Base-by-base conservation (phyloP, 805 yeast genomes). In the Ogataea nitratoaversa region DNA sequence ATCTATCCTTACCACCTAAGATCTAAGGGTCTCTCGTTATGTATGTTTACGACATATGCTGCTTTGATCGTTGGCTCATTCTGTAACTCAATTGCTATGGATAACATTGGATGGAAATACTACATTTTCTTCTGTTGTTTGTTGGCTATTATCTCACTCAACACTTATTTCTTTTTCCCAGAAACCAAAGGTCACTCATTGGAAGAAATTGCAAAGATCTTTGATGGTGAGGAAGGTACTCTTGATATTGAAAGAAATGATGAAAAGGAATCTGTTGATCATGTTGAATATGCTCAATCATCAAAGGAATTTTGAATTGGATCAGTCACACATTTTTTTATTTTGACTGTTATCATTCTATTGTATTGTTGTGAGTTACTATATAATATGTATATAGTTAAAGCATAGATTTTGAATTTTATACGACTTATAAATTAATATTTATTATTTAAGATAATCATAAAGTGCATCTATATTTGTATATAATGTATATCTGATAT, bases 1-100 rank as follows among this genome's bases (percentile, higher is more conserved):
- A 71, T 78, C n/a, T 79, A 74, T 57, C 78, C 78, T 28, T 63
- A 76, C 50, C 68, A 74, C 42, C 66, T 80, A 33, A 71, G 84
- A 60, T 71, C 83, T 13, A 66, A 76, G 45, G 85, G 86, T 46
- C 77, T 79, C 78, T 72, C 84, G 17, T 44, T 49, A 12, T 42
- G 43, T 29, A 27, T 44, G 30, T 34, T 49, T 19, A 46, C 42
- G 13, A 36, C 41, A 12, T 42, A 54, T 32, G 32, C 44, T 22
- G 46, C 50, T 11, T 36, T 46, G 36, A 34, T 58, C 22, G 42
- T 54, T 43, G 55, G 52, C 12, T 44, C 51, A 5, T 55, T 53
- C 35, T 50, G 52, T 38, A 56, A 53, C 39, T 62, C 71, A 13
- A 59, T 67, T 42, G 71, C 68, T 25, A 59, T 67, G 65, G 66